phyloP scores from a whole-genome alignment of 202 grass and related monocot species.

The Setaria italica region DNA sequence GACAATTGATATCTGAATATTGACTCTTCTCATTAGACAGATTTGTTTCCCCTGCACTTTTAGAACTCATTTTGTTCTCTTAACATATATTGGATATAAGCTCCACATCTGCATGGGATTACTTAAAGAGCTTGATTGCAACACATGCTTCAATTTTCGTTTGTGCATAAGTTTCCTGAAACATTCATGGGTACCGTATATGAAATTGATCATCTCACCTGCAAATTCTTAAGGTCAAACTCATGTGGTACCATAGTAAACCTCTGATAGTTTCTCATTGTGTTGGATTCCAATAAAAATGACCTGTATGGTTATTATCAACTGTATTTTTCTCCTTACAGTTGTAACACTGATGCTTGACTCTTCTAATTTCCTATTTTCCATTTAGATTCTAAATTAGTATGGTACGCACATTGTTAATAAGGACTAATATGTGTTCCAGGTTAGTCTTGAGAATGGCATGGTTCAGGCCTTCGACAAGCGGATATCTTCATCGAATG shows the following conservation, averaged over 20 bases:
- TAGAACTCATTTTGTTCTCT: too few relatives aligned
- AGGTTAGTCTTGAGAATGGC: slow-evolving; percentile 91
- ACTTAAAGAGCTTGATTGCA: not conserved
- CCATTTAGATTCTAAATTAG: slow-evolving; percentile 1
- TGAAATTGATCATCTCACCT: not conserved
- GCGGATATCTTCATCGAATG: slow-evolving; percentile 55
- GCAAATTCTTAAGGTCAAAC: not conserved
- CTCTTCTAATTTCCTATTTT: not conserved
- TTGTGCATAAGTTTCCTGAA: too few relatives aligned
- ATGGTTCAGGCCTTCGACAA: slow-evolving; percentile 80
- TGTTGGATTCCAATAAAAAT: not conserved
- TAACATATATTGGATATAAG: too few relatives aligned
- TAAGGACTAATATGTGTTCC: slow-evolving; percentile 21
- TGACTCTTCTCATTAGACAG: too few relatives aligned
- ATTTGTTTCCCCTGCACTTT: too few relatives aligned
- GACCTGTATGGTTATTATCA: not conserved
- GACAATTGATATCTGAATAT: not conserved
- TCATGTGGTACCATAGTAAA: not conserved
- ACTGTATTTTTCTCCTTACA: not conserved
- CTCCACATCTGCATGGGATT: too few relatives aligned
- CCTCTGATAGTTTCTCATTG: not conserved
- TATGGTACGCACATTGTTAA: not conserved
- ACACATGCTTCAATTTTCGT: not conserved
- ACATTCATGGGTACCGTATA: not conserved
- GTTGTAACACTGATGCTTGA: not conserved